phyloP scores from a whole-genome alignment of 2,329 filamentous ascomycete genomes.

The Emergomyces africanus region DNA sequence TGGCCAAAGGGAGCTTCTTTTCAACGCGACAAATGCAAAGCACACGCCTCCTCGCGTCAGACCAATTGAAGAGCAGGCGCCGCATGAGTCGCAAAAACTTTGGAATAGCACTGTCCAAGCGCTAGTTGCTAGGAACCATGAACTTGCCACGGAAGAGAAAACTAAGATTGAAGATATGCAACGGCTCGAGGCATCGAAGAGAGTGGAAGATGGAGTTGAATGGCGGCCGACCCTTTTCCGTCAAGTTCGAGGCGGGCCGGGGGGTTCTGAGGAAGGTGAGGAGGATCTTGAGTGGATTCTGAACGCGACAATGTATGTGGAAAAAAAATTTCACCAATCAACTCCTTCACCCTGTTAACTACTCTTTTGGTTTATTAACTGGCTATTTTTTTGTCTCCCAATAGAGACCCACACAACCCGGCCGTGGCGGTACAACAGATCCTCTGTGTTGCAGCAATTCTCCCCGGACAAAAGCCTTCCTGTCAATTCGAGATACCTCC shows the following conservation, averaged over 20 bases:
- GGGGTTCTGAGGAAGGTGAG: conserved; percentile 63
- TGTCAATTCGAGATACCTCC: conserved; percentile 46
- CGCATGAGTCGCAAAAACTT: conserved; percentile 77
- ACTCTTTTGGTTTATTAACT: not conserved
- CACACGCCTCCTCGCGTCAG: conserved; percentile 61
- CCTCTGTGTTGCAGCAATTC: conserved; percentile 69
- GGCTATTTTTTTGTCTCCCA: too few relatives aligned
- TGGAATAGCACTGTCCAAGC: conserved; percentile 75
- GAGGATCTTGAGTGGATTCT: conserved; percentile 94
- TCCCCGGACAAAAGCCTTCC: conserved; percentile 57
- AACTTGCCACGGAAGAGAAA: conserved; percentile 84
- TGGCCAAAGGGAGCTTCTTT: conserved; percentile 77
- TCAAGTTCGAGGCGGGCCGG: conserved; percentile 55
- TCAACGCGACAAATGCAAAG: conserved; percentile 69
- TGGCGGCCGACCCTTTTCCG: conserved; percentile 86
- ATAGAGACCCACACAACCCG: conserved; percentile 51
- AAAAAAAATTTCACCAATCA: not conserved
- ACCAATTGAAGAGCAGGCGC: conserved; percentile 73
- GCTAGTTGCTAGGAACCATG: conserved; percentile 74
- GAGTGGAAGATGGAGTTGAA: conserved; percentile 64
- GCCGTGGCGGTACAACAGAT: conserved; percentile 69
- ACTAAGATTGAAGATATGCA: conserved; percentile 91
- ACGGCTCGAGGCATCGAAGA: conserved; percentile 70
- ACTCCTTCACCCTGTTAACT: not conserved
- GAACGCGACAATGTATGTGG: conserved; percentile 63